These are phyloP conservation scores for Blastomyces emzantsi DNA, from an alignment of 2,329 filamentous ascomycete species.

Conservation along the genomic window DNA sequence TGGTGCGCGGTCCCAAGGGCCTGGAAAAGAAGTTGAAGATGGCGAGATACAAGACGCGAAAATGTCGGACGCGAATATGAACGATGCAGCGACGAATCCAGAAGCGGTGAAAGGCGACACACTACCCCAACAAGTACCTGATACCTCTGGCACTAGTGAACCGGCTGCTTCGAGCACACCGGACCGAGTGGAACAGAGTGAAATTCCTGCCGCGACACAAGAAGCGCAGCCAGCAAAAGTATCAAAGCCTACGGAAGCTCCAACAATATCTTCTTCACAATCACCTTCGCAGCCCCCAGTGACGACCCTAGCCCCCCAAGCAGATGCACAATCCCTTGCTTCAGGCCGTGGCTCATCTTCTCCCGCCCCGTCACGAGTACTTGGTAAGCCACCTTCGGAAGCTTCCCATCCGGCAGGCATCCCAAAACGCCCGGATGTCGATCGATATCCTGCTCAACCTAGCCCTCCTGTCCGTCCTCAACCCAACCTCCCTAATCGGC, in stretches of 20 bases:
- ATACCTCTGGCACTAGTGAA: conserved; percentile 13
- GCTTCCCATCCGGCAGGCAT: conserved; percentile 24
- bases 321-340: neutral
- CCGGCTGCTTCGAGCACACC: conserved; percentile 8
- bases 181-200: conserved; percentile 7
- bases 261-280: neutral
- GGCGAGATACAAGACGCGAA: conserved; percentile 41
- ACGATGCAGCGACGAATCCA: conserved; percentile 12
- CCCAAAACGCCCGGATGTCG: conserved; percentile 33
- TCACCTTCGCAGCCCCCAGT: neutral
- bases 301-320: neutral
- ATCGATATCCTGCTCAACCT: conserved; percentile 22
- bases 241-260: neutral
- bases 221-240: conserved; percentile 10
- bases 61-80: conserved; percentile 27
- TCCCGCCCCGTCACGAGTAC: neutral
- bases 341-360: conserved; percentile 1
- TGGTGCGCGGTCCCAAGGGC: conserved; percentile 20
- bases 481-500: conserved; percentile 29
- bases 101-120: conserved; percentile 12
- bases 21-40: conserved; percentile 35
- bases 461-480: conserved; percentile 25
- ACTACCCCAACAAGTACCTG: conserved; percentile 8
- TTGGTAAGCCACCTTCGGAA: conserved; percentile 21
- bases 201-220: conserved; percentile 12